phyloP scores from a whole-genome alignment of 2,329 filamentous ascomycete genomes.

The Calonectria honghensis region DNA sequence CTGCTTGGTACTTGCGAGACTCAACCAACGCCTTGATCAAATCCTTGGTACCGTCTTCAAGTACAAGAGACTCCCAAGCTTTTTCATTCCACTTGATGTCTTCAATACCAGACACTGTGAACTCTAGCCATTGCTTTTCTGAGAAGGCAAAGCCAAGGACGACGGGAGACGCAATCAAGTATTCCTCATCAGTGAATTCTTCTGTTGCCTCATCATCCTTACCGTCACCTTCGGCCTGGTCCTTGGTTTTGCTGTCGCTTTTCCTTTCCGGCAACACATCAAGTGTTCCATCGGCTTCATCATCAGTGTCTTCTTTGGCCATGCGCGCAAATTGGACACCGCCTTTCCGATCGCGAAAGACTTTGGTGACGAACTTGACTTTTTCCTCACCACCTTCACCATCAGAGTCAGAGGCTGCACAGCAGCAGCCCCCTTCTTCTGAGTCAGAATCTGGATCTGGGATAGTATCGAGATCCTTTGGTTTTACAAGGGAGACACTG shows the following conservation, averaged over 20 bases:
- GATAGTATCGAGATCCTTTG: slow-evolving; percentile 79
- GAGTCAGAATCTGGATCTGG: slow-evolving; percentile 69
- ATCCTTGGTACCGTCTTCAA: slow-evolving; percentile 76
- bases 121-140: slow-evolving; percentile 93
- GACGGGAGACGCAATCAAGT: slow-evolving; percentile 88
- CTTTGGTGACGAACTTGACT: slow-evolving; percentile 70
- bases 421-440: slow-evolving; percentile 60
- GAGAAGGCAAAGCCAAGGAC: slow-evolving; percentile 91
- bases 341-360: slow-evolving; percentile 68
- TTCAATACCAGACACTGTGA: slow-evolving; percentile 84
- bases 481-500: slow-evolving; percentile 82
- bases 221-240: slow-evolving; percentile 28
- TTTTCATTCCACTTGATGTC: slow-evolving; percentile 90
- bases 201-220: slow-evolving; percentile 21
- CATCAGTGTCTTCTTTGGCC: slow-evolving; percentile 56
- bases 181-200: slow-evolving; percentile 86
- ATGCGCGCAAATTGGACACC: slow-evolving; percentile 58
- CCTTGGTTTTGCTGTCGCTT: background rate
- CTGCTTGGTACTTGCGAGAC: slow-evolving; percentile 87
- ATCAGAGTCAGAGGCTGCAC: slow-evolving; percentile 64
- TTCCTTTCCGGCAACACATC: slow-evolving; percentile 68
- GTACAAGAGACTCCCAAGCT: slow-evolving; percentile 88
- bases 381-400: slow-evolving; percentile 60
- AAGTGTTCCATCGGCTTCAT: slow-evolving; percentile 69
- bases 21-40: slow-evolving; percentile 86